Conservation (phyloP, 2,329 filamentous ascomycete genomes). For the Furcasterigmium furcatum region DNA sequence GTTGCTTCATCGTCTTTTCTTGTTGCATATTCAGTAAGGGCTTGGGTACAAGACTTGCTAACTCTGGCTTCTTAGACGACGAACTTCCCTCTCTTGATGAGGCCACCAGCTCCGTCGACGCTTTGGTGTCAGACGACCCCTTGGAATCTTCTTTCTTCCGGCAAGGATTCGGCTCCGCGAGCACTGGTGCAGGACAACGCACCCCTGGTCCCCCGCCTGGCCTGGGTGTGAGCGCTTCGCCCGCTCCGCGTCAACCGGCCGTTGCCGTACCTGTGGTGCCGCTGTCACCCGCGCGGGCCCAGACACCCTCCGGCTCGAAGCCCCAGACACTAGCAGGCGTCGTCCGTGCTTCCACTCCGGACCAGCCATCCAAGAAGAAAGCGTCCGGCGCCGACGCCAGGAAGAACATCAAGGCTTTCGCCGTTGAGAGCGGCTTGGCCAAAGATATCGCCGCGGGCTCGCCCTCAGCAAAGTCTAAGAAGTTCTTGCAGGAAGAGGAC, state of each 20-base stretch:
- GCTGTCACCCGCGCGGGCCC: conserved; percentile 7
- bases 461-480: conserved; percentile 8
- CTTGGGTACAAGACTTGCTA: too few species aligned
- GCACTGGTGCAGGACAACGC: background rate
- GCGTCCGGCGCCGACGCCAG: conserved; percentile 29
- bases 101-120: conserved; percentile 62
- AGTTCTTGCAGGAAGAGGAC: conserved; percentile 55
- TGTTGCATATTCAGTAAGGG: conserved; percentile 3
- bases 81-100: conserved; percentile 59
- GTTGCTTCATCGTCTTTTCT: conserved; percentile 17
- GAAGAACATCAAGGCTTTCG: conserved; percentile 40
- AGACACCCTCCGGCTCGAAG: conserved; percentile 10
- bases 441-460: conserved; percentile 40
- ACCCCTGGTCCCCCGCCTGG: conserved; percentile 34
- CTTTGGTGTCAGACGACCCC: conserved; percentile 61
- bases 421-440: conserved; percentile 41
- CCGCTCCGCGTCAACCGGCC: conserved; percentile 14
- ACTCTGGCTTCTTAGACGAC: conserved; percentile 54
- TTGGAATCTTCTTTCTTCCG: background rate
- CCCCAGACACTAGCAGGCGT: conserved; percentile 18
- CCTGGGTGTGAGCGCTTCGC: conserved; percentile 33
- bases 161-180: background rate
- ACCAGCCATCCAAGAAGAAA: conserved; percentile 26
- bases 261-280: conserved; percentile 11
- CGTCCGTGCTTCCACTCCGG: conserved; percentile 21